Conservation (phyloP, 2,329 filamentous ascomycete species). For the Aspergillus sp. region DNA sequence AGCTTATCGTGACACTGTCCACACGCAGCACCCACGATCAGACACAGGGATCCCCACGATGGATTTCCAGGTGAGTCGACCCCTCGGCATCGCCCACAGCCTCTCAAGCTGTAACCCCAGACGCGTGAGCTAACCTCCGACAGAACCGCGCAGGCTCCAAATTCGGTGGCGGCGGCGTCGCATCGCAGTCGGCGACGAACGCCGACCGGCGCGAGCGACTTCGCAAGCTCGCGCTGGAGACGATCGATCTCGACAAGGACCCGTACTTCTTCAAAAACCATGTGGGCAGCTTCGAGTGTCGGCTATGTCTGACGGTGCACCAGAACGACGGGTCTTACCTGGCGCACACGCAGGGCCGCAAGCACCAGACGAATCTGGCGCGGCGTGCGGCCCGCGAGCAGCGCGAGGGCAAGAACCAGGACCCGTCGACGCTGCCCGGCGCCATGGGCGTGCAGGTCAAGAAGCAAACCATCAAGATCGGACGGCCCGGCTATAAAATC, state of each 20-base stretch:
- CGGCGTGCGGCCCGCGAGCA: slow-evolving; percentile 93
- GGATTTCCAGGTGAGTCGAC: slow-evolving; percentile 8
- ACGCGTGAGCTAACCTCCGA: slow-evolving; percentile 8
- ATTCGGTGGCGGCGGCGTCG: slow-evolving; percentile 95
- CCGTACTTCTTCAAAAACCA: slow-evolving; percentile 99
- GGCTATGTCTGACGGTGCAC: slow-evolving; percentile 93
- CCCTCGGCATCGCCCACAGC: not conserved
- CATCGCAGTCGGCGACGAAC: slow-evolving; percentile 88
- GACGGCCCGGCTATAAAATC: slow-evolving; percentile 94
- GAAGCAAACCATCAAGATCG: slow-evolving; percentile 89
- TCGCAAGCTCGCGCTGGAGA: slow-evolving; percentile 95
- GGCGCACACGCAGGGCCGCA: slow-evolving; percentile 95
- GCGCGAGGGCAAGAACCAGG: slow-evolving; percentile 71
- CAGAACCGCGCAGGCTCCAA: slow-evolving; percentile 96
- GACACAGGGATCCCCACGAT: slow-evolving; percentile 2
- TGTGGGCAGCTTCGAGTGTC: slow-evolving; percentile 95
- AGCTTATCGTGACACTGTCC: not conserved
- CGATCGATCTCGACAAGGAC: slow-evolving; percentile 98
- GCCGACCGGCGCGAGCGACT: slow-evolving; percentile 96
- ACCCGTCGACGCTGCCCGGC: slow-evolving; percentile 65
- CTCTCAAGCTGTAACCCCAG: not conserved
- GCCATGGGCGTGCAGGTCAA: slow-evolving; percentile 76
- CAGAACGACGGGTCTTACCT: slow-evolving; percentile 99
- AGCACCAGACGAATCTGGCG: slow-evolving; percentile 97
- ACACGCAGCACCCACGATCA: too few relatives aligned